A percentile compares a stretch with the other conserved stretches of the same genome.
Evolutionary conservation across 148 eudicot species (phyloP).

Genomic region (Chenopodium quinoa): DNA sequence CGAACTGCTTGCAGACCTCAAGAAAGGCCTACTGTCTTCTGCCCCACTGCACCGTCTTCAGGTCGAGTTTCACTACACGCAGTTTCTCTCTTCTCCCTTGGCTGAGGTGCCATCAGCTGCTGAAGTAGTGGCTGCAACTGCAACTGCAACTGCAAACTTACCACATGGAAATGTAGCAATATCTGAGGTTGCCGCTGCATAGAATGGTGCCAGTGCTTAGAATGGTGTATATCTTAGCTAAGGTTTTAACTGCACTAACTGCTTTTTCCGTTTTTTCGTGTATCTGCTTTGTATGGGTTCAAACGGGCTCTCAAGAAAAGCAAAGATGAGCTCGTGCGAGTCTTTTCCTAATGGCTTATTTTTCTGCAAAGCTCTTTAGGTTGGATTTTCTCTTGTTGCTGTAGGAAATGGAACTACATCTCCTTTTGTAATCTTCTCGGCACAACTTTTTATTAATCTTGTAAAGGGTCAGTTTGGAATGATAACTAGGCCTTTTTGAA

Average conservation of each 20-base stretch:
- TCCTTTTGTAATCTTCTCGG: constrained; percentile 19
- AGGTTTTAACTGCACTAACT: constrained; percentile 32
- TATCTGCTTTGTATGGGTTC: not conserved
- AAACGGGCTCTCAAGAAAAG: constrained; percentile 7
- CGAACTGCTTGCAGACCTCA: constrained; percentile 74
- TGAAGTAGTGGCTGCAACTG: constrained; percentile 3
- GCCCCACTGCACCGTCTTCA: constrained; percentile 78
- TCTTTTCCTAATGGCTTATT: constrained; percentile 8
- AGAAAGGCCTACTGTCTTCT: constrained; percentile 70
- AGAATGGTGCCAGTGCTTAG: not conserved
- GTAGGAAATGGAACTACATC: constrained; percentile 14
- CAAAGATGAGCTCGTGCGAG: not conserved
- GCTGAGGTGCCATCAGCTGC: not conserved
- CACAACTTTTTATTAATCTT: constrained; percentile 13
- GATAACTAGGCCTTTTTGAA: constrained; percentile 20
- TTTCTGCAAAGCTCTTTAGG: constrained; percentile 14
- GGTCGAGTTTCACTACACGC: constrained; percentile 78
- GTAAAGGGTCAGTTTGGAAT: constrained; percentile 31
- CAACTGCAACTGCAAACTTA: not conserved
- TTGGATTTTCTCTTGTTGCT: constrained; percentile 1
- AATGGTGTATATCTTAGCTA: constrained; percentile 22
- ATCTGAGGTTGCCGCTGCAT: constrained; percentile 9
- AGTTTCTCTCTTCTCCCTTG: constrained; percentile 22
- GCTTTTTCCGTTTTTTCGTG: constrained; percentile 5
- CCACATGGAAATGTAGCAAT: constrained; percentile 12